A percentile compares a stretch with the other conserved stretches of the same genome.
These are phyloP conservation scores for Plasmodium knowlesi DNA, from an alignment of 169 alveolate genomes.

Conservation along the genomic window DNA sequence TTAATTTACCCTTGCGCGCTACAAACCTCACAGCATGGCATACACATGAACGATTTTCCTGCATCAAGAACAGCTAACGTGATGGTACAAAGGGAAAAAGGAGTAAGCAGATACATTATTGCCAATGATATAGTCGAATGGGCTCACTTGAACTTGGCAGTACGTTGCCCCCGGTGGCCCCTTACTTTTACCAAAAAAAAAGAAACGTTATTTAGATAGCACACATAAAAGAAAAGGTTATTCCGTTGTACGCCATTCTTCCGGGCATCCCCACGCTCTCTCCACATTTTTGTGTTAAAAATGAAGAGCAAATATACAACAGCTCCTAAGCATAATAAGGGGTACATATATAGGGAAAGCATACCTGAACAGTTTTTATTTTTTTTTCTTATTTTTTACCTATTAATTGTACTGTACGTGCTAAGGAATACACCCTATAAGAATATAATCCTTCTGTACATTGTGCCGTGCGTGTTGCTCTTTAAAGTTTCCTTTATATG, in stretches of 20 bases:
- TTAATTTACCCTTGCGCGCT: background rate
- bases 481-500: constrained; percentile 61
- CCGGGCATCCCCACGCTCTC: background rate
- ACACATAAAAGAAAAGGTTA: background rate
- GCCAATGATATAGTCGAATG: background rate
- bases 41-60: background rate
- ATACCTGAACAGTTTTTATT: constrained; percentile 29
- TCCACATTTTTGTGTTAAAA: background rate
- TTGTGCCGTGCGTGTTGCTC: constrained; percentile 39
- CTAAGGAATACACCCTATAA: constrained; percentile 41
- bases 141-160: background rate
- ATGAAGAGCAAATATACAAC: constrained; percentile 30
- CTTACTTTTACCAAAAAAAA: background rate
- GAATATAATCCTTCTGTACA: constrained; percentile 46
- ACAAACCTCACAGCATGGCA: background rate
- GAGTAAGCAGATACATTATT: background rate
- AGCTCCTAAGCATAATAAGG: background rate
- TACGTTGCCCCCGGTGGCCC: background rate
- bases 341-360: constrained; percentile 13
- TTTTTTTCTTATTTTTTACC: constrained; percentile 43
- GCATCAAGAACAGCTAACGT: background rate
- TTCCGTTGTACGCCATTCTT: background rate
- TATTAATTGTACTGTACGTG: constrained; percentile 42
- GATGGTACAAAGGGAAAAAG: background rate
- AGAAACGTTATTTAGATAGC: no score